A percentile compares a stretch with the other conserved stretches of the same genome.
phyloP scores from a whole-genome alignment of 352 stramenopile genomes.

The Phytophthora hibernalis region DNA sequence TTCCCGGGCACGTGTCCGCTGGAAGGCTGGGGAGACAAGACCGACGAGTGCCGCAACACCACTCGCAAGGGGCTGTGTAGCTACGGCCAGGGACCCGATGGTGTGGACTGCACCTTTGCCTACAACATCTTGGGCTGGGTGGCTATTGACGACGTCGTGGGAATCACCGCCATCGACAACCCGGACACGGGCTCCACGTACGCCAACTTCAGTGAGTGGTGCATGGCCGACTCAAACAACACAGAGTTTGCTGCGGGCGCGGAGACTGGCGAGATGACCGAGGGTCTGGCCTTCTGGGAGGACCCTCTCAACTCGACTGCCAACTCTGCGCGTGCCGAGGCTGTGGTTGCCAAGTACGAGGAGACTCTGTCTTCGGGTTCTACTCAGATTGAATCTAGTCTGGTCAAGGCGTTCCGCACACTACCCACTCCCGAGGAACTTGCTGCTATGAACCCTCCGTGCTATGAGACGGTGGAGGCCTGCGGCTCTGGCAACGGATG shows the following conservation, averaged over 20 bases:
- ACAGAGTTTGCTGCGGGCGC: slow-evolving; percentile 60
- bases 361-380: slow-evolving; percentile 49
- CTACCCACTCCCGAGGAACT: slow-evolving; percentile 60
- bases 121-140: slow-evolving; percentile 86
- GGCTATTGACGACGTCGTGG: slow-evolving; percentile 80
- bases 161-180: slow-evolving; percentile 73
- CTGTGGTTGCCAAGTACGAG: slow-evolving; percentile 61
- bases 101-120: slow-evolving; percentile 76
- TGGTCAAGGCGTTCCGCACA: slow-evolving; percentile 50
- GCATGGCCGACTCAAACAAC: slow-evolving; percentile 57
- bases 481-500: slow-evolving; percentile 66
- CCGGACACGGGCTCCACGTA: slow-evolving; percentile 50
- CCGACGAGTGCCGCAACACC: slow-evolving; percentile 51
- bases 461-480: slow-evolving; percentile 64
- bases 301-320: slow-evolving; percentile 59
- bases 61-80: slow-evolving; percentile 70
- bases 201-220: slow-evolving; percentile 78
- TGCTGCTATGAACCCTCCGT: slow-evolving; percentile 62
- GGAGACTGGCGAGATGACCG: slow-evolving; percentile 45
- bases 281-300: slow-evolving; percentile 69
- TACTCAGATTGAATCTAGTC: slow-evolving; percentile 44
- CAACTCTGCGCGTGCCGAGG: slow-evolving; percentile 59
- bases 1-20: slow-evolving; percentile 68
- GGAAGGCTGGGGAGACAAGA: slow-evolving; percentile 67
- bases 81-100: slow-evolving; percentile 63